phyloP scores from a whole-genome alignment of 1,284 basidiomycete genomes.

The Gymnopus androsaceus region DNA sequence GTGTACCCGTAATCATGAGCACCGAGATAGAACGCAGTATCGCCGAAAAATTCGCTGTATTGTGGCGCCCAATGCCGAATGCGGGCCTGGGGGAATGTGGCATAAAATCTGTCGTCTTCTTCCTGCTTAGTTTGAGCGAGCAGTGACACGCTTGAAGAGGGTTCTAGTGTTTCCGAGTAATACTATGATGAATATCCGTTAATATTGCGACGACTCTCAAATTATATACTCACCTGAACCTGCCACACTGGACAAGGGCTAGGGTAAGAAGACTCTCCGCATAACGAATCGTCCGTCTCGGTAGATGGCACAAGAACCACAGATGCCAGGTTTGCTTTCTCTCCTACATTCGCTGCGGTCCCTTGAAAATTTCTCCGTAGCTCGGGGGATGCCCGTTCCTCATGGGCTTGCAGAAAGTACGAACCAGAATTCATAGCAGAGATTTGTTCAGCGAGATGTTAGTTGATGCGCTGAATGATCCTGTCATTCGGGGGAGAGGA shows the following conservation, averaged over 20 bases:
- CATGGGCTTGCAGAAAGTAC: not conserved
- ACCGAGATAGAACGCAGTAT: constrained; percentile 7
- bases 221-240: constrained; percentile 9
- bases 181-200: constrained; percentile 5
- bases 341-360: not conserved
- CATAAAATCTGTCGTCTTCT: constrained; percentile 43
- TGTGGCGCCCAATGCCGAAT: constrained; percentile 18
- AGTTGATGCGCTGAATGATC: not conserved
- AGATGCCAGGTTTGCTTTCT: not conserved
- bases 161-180: constrained; percentile 14
- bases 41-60: constrained; percentile 16
- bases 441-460: not conserved
- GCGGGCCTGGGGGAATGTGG: constrained; percentile 42
- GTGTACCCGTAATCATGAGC: not conserved
- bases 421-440: constrained; percentile 8
- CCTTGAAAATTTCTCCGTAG: not conserved
- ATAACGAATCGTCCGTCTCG: not conserved
- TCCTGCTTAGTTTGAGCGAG: constrained; percentile 36
- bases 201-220: not conserved
- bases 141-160: constrained; percentile 17
- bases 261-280: too few relatives aligned
- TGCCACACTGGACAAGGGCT: constrained; percentile 5
- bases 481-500: constrained; percentile 7
- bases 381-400: not conserved
- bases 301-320: not conserved